phyloP scores from a whole-genome alignment of 2,329 filamentous ascomycete species.

The Dothideomycetes sp. region DNA sequence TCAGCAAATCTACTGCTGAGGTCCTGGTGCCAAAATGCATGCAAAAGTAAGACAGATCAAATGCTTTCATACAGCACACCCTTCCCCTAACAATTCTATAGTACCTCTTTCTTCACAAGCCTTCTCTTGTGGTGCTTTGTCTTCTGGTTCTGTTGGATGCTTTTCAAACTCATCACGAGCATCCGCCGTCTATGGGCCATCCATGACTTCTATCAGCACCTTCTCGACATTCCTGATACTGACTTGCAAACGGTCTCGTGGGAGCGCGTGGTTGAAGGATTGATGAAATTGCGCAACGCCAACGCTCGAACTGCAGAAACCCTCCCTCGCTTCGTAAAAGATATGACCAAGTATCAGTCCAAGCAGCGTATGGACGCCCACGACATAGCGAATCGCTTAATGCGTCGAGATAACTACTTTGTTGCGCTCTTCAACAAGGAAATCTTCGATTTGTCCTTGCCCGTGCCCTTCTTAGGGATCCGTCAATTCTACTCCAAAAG shows the following conservation, averaged over 20 bases:
- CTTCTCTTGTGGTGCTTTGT: conserved; percentile 73
- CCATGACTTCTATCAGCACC: conserved; percentile 74
- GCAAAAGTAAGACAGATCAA: conserved; percentile 22
- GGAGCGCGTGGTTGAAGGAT: conserved; percentile 77
- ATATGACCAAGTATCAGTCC: conserved; percentile 50
- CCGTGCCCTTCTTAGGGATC: conserved; percentile 69
- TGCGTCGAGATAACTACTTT: conserved; percentile 94
- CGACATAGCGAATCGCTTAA: conserved; percentile 91
- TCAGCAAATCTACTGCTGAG: conserved; percentile 49
- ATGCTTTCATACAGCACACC: not conserved
- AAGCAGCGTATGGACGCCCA: conserved; percentile 93
- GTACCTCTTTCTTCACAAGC: conserved; percentile 69
- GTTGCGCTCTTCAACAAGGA: conserved; percentile 98
- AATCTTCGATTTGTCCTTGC: conserved; percentile 74
- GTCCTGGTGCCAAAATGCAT: conserved; percentile 68
- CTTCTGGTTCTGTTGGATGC: conserved; percentile 75
- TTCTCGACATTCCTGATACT: conserved; percentile 70
- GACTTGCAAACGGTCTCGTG: conserved; percentile 93
- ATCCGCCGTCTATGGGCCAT: conserved; percentile 63
- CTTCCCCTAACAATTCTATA: conserved; percentile 17
- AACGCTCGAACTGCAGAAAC: conserved; percentile 61
- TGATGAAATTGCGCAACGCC: conserved; percentile 74
- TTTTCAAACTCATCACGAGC: conserved; percentile 63
- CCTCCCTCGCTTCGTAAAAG: conserved; percentile 8
- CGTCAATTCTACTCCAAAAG: conserved; percentile 80